A percentile compares a stretch with the other conserved stretches of the same genome.
phyloP scores from a whole-genome alignment of 2,329 filamentous ascomycete genomes.

The Gremmenia infestans region DNA sequence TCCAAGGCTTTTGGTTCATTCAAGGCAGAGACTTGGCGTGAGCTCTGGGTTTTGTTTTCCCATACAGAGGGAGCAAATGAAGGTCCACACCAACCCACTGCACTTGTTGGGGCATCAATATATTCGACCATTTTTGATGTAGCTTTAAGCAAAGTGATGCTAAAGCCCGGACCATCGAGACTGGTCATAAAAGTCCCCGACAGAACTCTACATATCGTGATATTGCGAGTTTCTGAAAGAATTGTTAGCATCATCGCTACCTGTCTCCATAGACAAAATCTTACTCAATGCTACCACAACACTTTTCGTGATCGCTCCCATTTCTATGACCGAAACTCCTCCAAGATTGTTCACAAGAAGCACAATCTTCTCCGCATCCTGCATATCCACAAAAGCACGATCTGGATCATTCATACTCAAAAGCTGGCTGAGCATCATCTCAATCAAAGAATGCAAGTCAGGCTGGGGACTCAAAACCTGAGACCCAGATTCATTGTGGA shows the following conservation, averaged over 20 bases:
- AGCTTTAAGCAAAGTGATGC: constrained; percentile 46
- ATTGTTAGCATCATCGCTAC: neutral
- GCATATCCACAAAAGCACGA: constrained; percentile 4
- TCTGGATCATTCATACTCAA: constrained; percentile 24
- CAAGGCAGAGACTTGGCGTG: no score
- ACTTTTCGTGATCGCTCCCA: constrained; percentile 41
- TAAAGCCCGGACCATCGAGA: constrained; percentile 49
- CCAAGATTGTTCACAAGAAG: constrained; percentile 19
- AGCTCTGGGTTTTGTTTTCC: no score
- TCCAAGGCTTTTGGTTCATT: no score
- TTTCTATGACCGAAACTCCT: constrained; percentile 33
- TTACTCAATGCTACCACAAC: constrained; percentile 32
- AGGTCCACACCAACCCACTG: no score
- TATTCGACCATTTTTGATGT: constrained; percentile 30
- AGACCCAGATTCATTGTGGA: constrained; percentile 44
- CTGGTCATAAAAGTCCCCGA: constrained; percentile 45
- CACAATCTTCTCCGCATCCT: constrained; percentile 17
- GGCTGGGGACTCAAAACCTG: neutral
- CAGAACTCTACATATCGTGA: constrained; percentile 38
- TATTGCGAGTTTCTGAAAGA: constrained; percentile 25
- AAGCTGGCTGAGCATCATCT: constrained; percentile 38
- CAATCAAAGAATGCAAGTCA: neutral
- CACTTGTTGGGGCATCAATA: constrained; percentile 3
- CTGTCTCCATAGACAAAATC: neutral
- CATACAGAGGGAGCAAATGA: no score